Percentiles rank a stretch among this genome's conserved stretches.
phyloP scores from a whole-genome alignment of 331 rosid genomes.

The Malus hybrid region DNA sequence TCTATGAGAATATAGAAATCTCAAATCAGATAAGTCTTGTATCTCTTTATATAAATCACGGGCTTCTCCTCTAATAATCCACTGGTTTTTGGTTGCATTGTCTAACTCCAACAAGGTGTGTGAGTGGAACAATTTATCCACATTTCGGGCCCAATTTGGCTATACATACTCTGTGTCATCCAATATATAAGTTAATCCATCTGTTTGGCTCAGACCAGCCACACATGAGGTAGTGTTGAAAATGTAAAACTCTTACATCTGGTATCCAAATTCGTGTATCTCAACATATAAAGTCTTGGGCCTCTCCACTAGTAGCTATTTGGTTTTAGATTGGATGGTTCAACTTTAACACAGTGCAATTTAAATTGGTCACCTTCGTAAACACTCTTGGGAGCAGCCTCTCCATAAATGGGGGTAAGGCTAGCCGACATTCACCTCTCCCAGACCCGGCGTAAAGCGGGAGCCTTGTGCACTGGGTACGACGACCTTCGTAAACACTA shows the following conservation, averaged over 20 bases:
- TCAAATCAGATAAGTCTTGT: neutral
- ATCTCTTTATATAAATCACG: neutral
- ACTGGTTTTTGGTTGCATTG: neutral
- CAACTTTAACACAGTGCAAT: neutral
- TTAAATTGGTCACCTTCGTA: neutral
- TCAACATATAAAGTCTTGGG: neutral
- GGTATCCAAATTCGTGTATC: too few species aligned
- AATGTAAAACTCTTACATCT: too few species aligned
- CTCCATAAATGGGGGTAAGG: too few species aligned
- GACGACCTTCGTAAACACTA: neutral
- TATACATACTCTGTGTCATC: neutral
- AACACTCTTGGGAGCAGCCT: too few species aligned
- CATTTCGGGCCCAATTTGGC: neutral
- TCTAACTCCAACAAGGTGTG: neutral
- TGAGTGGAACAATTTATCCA: neutral
- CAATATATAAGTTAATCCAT: neutral
- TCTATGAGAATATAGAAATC: neutral
- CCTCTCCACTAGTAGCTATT: neutral
- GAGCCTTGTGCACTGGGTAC: too few species aligned
- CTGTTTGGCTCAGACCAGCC: neutral
- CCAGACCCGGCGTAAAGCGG: too few species aligned
- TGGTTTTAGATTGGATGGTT: neutral
- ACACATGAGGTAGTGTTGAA: neutral
- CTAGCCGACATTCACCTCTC: too few species aligned
- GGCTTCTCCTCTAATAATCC: neutral